Evolutionary conservation across 2,329 filamentous ascomycete species (phyloP), one percentile per base, ranked within the genome.

Genomic region (Microcera coccophila): DNA sequence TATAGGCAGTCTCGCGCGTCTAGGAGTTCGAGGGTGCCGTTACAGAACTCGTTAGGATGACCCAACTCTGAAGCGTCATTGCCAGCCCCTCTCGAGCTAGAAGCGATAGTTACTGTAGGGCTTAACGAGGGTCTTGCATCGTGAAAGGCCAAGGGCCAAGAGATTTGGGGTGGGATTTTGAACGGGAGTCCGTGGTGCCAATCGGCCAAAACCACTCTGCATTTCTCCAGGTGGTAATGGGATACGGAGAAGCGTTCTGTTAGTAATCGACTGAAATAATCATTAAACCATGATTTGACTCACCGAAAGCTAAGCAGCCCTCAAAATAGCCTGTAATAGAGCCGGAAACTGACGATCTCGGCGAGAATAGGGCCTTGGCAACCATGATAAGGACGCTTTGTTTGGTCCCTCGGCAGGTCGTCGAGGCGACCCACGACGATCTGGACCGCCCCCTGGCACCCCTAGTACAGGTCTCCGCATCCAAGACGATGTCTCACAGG

Each of bases 261-360:
- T 53, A 53, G 48, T 45, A 53, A 53, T 39, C 20, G 15, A 31
- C 32, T 36, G 40, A 21, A 41, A 40, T 53, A 53, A 44, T 45
- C 37, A 54, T 53, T 54, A 49, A 54, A 49, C 28, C 52, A 51
- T 38, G 17, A 36, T 53, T 53, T 53, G 50, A 53, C 48, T 52
- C 51, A 53, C 44, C 21, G 44, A 53, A 53, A 41, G 26, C 33
- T 34, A 18, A n/a, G 7, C 9, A n/a, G 12, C 29, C 29, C 29
- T 15, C 12, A 14, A 8, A 32, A 14, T n/a, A 32, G 29, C 29
- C 29, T 14, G 12, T 32, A n/a, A 17, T 8, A 5, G 15, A 8
- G n/a, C 29, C 15, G 29, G 12, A 8, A 14, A 21, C n/a, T 19
- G 5, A 22, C 22, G 24, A 41, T 41, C 42, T 28, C 26, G 46